Evolutionary conservation across 2,329 filamentous ascomycete genomes (phyloP).

Genomic region (Graphiopsis chlorocephala): DNA sequence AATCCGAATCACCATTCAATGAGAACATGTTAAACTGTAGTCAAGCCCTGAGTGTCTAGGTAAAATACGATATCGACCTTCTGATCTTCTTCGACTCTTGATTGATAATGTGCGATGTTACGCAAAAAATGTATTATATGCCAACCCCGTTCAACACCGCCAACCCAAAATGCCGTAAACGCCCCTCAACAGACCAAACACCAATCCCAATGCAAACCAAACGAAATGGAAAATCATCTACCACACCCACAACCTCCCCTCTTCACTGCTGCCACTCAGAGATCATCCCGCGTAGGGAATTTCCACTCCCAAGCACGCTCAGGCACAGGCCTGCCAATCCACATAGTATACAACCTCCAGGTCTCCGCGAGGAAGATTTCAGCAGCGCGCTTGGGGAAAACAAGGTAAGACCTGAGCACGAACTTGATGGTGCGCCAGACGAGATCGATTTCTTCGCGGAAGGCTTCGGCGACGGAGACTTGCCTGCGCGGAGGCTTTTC

Average conservation of each 20-base stretch:
- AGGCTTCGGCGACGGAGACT: conserved; percentile 53
- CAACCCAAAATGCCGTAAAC: not conserved
- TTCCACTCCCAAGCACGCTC: conserved; percentile 56
- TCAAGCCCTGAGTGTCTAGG: not conserved
- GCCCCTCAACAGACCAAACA: not conserved
- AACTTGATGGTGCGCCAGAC: conserved; percentile 63
- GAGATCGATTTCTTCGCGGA: conserved; percentile 62
- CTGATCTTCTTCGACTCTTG: not conserved
- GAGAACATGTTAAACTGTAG: too few species aligned
- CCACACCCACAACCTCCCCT: not conserved
- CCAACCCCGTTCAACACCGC: not conserved
- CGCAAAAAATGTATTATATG: not conserved
- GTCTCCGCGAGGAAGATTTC: conserved; percentile 55
- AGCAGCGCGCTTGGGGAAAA: conserved; percentile 31
- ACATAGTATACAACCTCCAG: conserved; percentile 58
- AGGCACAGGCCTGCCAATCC: conserved; percentile 60
- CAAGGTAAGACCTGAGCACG: conserved; percentile 68
- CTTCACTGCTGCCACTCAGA: conserved; percentile 16
- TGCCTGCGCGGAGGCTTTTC: conserved; percentile 36
- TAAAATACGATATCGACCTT: not conserved
- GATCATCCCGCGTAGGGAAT: conserved; percentile 37
- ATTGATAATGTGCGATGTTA: not conserved
- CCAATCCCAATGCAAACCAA: not conserved
- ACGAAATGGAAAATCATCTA: not conserved
- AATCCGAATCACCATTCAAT: not conserved